These are phyloP conservation scores for Colletotrichum tofieldiae DNA, from an alignment of 2,329 filamentous ascomycete genomes.

Conservation along the genomic window DNA sequence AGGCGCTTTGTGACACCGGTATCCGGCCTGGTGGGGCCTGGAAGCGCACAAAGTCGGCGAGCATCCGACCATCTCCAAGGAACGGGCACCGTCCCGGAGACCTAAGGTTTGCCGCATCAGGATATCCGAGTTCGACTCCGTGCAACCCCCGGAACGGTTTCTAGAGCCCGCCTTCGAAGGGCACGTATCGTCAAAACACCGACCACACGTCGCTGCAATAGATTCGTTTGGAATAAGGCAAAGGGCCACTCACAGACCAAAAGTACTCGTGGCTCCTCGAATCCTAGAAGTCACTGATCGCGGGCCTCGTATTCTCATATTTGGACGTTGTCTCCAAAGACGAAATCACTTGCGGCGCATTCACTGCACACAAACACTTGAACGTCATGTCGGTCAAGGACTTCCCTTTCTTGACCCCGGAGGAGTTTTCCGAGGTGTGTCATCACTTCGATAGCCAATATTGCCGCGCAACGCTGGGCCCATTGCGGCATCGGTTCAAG, in stretches of 20 bases:
- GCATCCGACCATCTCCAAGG: conserved; percentile 6
- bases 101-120: conserved; percentile 4
- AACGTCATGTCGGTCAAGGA: conserved; percentile 55
- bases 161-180: neutral
- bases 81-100: neutral
- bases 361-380: neutral
- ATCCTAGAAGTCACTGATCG: neutral
- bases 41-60: conserved; percentile 34
- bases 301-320: neutral
- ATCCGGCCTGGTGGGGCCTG: conserved; percentile 24
- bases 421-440: conserved; percentile 78
- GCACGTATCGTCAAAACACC: neutral
- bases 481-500: conserved; percentile 69
- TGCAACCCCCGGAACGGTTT: neutral
- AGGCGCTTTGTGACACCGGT: conserved; percentile 6
- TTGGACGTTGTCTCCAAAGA: neutral
- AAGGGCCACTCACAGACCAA: neutral
- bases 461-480: conserved; percentile 70
- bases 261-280: neutral
- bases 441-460: conserved; percentile 74
- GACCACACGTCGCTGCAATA: neutral
- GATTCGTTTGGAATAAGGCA: neutral
- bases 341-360: neutral
- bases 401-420: conserved; percentile 73
- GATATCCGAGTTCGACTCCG: neutral